These are phyloP conservation scores for Cardiosporidium cionae DNA, from an alignment of 169 alveolate species.

Conservation along the genomic window DNA sequence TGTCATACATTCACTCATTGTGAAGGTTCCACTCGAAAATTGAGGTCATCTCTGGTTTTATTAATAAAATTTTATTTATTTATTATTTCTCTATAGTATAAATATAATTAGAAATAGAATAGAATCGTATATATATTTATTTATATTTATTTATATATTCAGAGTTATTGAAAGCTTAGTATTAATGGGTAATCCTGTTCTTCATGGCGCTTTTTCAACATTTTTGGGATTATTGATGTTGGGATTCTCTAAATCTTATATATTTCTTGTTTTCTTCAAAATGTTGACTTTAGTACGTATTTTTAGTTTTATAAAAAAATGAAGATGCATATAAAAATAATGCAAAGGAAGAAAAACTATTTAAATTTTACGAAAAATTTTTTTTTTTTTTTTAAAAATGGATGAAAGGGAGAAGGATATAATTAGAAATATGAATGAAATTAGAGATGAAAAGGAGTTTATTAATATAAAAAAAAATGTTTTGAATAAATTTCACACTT, in stretches of 20 bases:
- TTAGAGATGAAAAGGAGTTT: too few species aligned
- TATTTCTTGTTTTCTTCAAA: conserved; percentile 56
- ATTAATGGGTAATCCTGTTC: conserved; percentile 57
- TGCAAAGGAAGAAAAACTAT: too few species aligned
- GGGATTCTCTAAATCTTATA: conserved; percentile 50
- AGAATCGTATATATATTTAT: too few species aligned
- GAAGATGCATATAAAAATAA: background rate
- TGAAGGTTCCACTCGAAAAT: conserved; percentile 40
- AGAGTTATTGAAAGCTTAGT: conserved; percentile 51
- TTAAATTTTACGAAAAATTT: too few species aligned
- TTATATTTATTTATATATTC: background rate
- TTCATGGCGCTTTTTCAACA: conserved; percentile 60
- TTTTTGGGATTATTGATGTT: conserved; percentile 48
- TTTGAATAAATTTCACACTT: too few species aligned
- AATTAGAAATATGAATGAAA: too few species aligned
- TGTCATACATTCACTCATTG: conserved; percentile 58
- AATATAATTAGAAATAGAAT: too few species aligned
- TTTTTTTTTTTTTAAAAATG: too few species aligned
- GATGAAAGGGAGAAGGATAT: too few species aligned
- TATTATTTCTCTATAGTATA: too few species aligned
- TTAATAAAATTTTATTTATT: background rate
- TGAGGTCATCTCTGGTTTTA: conserved; percentile 6
- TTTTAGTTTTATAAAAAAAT: background rate
- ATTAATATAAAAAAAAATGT: too few species aligned
- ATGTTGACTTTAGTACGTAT: conserved; percentile 53